Conservation (phyloP, 2,329 filamentous ascomycete genomes). For the Capronia coronata region DNA sequence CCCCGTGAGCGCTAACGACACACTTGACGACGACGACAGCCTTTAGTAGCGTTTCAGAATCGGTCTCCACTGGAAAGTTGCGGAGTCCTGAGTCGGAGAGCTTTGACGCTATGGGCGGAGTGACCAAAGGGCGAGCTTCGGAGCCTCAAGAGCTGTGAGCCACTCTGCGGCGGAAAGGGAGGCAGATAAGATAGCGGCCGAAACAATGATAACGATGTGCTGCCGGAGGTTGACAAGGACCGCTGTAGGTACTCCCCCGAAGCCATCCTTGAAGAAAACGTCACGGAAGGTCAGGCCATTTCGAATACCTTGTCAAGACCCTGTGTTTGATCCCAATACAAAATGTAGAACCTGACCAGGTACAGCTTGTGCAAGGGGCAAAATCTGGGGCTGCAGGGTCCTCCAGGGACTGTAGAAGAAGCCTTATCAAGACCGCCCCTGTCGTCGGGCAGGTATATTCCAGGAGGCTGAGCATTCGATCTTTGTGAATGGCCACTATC, state of each 20-base stretch:
- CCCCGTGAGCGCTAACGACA: constrained; percentile 8
- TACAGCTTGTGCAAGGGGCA: background rate
- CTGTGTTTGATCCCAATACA: constrained; percentile 2
- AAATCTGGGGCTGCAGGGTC: constrained; percentile 5
- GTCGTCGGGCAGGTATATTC: background rate
- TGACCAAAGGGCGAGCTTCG: background rate
- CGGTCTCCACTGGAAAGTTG: constrained; percentile 2
- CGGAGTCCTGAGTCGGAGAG: constrained; percentile 1
- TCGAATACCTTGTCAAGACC: background rate
- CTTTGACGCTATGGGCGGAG: background rate
- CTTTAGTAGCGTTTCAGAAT: constrained; percentile 21
- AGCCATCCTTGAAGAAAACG: background rate
- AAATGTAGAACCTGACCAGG: background rate
- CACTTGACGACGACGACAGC: background rate
- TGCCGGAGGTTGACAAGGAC: no score
- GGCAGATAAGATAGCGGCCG: no score
- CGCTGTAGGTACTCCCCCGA: no score
- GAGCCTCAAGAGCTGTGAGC: background rate
- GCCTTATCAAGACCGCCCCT: background rate
- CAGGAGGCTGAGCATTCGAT: background rate
- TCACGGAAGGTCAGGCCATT: background rate
- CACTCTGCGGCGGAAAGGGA: no score
- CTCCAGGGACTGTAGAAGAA: background rate
- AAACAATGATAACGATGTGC: no score
- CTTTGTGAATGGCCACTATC: background rate